Base-by-base conservation (phyloP, 2,329 filamentous ascomycete genomes). In the Phialophora tarda region DNA sequence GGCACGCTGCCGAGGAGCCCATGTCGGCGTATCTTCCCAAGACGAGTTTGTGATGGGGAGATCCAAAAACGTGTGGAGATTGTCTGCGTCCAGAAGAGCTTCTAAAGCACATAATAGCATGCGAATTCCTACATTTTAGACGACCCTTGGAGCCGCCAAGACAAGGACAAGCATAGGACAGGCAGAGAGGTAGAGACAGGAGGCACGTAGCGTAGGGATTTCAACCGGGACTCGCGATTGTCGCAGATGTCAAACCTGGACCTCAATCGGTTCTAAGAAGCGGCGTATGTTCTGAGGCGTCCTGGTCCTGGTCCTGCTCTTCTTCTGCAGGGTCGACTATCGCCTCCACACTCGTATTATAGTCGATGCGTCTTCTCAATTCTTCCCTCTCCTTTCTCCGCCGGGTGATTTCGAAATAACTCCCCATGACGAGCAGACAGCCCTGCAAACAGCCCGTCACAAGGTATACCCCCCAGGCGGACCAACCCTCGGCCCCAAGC, bases 381-480 rank as follows among this genome's bases (percentile, higher is more conserved):
- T 69, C 66, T 28, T 68, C 56, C 63, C 60, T 69, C 59, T 72
- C 69, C 26, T 59, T 66, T 24, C 62, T 66, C 56, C 63, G 65
- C 28, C 65, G 50, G 54, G 54, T 64, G 21, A 71, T 59, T 64
- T 72, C 80, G 75, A 93, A 98, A 72, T 86, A 88, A 67, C 97
- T 85, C 24, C 88, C 92, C 90, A 99, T 91, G 26, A 77, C 82
- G 50, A 99, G 82, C 63, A 99, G 80, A 10, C 87, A 85, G 21
- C 93, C 94, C 77, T 99, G 95, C 82, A 98, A 85, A 64, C 84
- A 79, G 1, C 94, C 95, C 0, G 93, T 97, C 59, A 98, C 83
- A 53, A 97, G 83, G 75, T 94, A 96, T 14, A 98, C 89, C 10
- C 92, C 89, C 95, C 95, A 99, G 0, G 93, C 92, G 78, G 93